Evolutionary conservation across 169 alveolate species (phyloP).

Genomic region (Eimeria acervulina): DNA sequence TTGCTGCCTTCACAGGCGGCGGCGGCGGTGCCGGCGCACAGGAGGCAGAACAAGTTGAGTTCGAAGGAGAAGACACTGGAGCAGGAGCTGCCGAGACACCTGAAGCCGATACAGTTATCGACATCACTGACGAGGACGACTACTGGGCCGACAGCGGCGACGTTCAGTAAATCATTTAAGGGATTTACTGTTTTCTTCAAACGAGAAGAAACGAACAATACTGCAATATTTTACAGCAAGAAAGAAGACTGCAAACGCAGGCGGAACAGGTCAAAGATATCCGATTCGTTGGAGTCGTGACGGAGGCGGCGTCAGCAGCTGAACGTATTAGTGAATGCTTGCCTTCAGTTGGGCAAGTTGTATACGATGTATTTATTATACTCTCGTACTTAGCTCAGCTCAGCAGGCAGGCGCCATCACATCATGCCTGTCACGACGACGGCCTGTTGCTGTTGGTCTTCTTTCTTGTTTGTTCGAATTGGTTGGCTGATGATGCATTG

Average conservation of each 20-base stretch:
- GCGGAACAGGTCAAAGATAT: neutral
- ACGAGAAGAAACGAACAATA: neutral
- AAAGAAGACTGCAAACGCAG: neutral
- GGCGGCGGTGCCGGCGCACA: conserved; percentile 43
- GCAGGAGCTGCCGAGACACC: conserved; percentile 46
- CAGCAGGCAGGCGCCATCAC: neutral
- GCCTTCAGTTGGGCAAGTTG: neutral
- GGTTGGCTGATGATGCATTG: neutral
- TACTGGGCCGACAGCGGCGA: conserved; percentile 72
- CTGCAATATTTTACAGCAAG: neutral
- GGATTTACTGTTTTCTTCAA: neutral
- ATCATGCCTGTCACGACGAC: neutral
- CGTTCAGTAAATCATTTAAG: conserved; percentile 21
- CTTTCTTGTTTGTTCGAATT: neutral
- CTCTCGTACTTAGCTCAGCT: neutral
- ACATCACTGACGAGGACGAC: conserved; percentile 44
- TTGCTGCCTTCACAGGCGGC: conserved; percentile 2
- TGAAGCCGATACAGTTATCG: conserved; percentile 55
- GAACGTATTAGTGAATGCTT: neutral
- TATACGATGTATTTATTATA: too few relatives aligned
- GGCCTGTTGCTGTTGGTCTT: neutral
- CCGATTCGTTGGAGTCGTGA: neutral
- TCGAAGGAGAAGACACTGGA: conserved; percentile 47
- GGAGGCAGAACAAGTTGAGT: conserved; percentile 59
- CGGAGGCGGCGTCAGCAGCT: neutral